A percentile compares a stretch with the other conserved stretches of the same genome.
Evolutionary conservation across 2,329 filamentous ascomycete species (phyloP).

Genomic region (Monosporascus ibericus): DNA sequence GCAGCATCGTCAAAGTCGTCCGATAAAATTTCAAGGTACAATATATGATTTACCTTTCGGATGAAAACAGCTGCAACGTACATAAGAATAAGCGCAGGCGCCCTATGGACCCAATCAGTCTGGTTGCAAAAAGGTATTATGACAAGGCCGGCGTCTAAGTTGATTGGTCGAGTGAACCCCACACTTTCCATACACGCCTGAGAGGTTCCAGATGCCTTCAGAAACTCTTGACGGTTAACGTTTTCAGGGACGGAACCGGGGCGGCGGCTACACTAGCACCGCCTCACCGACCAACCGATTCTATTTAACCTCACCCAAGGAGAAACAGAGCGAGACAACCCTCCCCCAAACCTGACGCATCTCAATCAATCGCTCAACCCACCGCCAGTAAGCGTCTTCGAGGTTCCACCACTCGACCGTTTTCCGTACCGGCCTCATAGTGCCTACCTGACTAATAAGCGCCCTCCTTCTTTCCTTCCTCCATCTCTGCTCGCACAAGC

Average conservation of each 20-base stretch:
- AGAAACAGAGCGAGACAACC: not conserved
- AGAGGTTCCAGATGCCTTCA: not conserved
- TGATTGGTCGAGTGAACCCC: conserved; percentile 8
- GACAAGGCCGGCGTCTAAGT: conserved; percentile 4
- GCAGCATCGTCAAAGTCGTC: too few species aligned
- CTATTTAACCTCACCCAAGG: not conserved
- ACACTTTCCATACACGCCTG: not conserved
- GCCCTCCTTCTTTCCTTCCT: not conserved
- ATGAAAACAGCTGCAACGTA: too few species aligned
- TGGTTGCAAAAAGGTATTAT: not conserved
- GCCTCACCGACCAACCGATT: not conserved
- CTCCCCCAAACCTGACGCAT: not conserved
- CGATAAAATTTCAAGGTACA: too few species aligned
- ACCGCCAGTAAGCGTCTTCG: not conserved
- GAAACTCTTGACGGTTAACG: not conserved
- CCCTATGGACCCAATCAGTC: too few species aligned
- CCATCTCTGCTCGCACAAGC: not conserved
- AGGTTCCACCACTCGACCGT: not conserved
- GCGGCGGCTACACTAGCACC: not conserved
- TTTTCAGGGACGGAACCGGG: not conserved
- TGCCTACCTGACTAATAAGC: not conserved
- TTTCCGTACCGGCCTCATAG: too few species aligned
- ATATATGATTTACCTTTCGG: too few species aligned
- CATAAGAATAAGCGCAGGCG: too few species aligned
- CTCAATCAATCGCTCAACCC: not conserved